Conservation (phyloP, 805 yeast genomes). For the Saccharomycopsis selenospora region DNA sequence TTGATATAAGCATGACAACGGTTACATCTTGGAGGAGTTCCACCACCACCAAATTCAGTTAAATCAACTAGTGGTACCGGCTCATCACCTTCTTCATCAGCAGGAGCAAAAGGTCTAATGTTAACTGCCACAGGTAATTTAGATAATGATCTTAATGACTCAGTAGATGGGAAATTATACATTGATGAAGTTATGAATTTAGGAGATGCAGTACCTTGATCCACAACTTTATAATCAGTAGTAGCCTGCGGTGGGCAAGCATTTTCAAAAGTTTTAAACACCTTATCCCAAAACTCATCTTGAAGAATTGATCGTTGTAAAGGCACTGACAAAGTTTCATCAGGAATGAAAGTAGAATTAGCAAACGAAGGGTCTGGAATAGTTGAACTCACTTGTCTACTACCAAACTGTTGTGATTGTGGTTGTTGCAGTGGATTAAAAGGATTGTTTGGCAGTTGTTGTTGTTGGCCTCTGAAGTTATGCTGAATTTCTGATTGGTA, state of each 20-base stretch:
- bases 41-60: slow-evolving; percentile 30
- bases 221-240: slow-evolving; percentile 57
- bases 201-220: slow-evolving; percentile 83
- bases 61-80: slow-evolving; percentile 64
- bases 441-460: neutral
- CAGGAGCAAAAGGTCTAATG: slow-evolving; percentile 77
- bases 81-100: slow-evolving; percentile 40
- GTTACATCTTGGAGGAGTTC: slow-evolving; percentile 80
- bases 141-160: slow-evolving; percentile 58
- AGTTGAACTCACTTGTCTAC: slow-evolving; percentile 5
- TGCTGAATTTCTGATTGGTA: slow-evolving; percentile 15
- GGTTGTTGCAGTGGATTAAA: too few relatives aligned
- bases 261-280: slow-evolving; percentile 67
- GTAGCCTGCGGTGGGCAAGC: slow-evolving; percentile 81
- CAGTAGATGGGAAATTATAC: slow-evolving; percentile 76
- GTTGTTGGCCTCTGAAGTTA: neutral
- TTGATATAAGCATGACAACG: slow-evolving; percentile 89
- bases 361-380: slow-evolving; percentile 10
- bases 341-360: neutral
- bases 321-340: slow-evolving; percentile 23
- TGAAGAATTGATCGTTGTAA: slow-evolving; percentile 32
- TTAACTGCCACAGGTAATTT: slow-evolving; percentile 77
- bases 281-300: slow-evolving; percentile 31
- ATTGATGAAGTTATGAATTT: slow-evolving; percentile 68
- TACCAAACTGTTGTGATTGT: too few relatives aligned